A percentile compares a stretch with the other conserved stretches of the same genome.
phyloP scores from a whole-genome alignment of 1,284 basidiomycete genomes.

The Ceratobasidium papillatum region DNA sequence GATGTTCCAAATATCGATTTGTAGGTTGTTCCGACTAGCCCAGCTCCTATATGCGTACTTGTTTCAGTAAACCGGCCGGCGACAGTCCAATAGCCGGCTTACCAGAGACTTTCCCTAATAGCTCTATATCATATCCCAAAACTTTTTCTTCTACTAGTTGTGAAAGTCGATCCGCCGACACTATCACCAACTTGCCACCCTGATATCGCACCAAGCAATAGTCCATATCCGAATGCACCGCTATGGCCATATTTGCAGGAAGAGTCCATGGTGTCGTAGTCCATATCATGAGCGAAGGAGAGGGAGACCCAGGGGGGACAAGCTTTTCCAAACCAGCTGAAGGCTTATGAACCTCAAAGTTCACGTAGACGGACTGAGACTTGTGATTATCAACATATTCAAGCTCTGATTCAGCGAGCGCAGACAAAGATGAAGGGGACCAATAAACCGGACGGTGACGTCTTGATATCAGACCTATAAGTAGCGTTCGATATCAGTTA shows the following conservation, averaged over 20 bases:
- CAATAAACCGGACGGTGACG: constrained; percentile 93
- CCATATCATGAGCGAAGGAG: constrained; percentile 84
- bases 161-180: constrained; percentile 74
- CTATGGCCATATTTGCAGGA: constrained; percentile 94
- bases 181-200: constrained; percentile 60
- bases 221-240: constrained; percentile 75
- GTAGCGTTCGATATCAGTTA: background rate
- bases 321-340: constrained; percentile 43
- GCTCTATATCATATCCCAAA: constrained; percentile 62
- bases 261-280: constrained; percentile 99
- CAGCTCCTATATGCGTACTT: constrained; percentile 58
- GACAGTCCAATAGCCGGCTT: background rate
- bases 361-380: constrained; percentile 88
- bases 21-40: constrained; percentile 74
- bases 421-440: constrained; percentile 94
- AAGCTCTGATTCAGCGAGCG: constrained; percentile 95
- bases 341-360: constrained; percentile 60
- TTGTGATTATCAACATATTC: constrained; percentile 89
- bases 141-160: constrained; percentile 54
- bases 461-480: constrained; percentile 80
- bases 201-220: constrained; percentile 70
- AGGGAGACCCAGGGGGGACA: constrained; percentile 9
- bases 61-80: background rate
- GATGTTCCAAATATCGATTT: constrained; percentile 72
- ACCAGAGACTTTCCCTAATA: constrained; percentile 65